A percentile compares a stretch with the other conserved stretches of the same genome.
phyloP scores from a whole-genome alignment of 768 basidiomycete species.

The Rubroboletus pulcherrimus region DNA sequence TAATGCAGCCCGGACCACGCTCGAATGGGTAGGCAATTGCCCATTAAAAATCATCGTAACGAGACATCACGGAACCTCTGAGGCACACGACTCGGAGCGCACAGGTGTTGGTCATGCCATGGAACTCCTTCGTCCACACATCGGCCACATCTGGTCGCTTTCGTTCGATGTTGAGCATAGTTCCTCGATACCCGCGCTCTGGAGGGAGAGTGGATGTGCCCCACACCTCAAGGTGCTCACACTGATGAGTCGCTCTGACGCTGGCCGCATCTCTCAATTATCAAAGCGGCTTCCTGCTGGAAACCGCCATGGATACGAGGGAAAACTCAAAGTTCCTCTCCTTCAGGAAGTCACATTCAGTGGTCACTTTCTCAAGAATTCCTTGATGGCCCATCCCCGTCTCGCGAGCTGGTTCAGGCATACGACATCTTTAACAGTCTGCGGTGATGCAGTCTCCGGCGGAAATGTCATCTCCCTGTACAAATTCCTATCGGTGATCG shows the following conservation, averaged over 20 bases:
- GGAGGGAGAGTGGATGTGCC: slow-evolving; percentile 5
- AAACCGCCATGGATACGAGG: slow-evolving; percentile 1
- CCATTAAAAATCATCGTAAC: slow-evolving; percentile 8
- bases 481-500: slow-evolving; percentile 3
- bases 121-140: slow-evolving; percentile 2
- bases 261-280: neutral
- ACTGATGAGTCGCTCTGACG: neutral
- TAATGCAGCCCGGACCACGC: neutral
- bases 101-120: neutral
- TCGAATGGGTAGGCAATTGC: slow-evolving; percentile 1
- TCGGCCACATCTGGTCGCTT: slow-evolving; percentile 6
- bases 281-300: neutral
- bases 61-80: neutral
- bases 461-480: neutral
- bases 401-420: slow-evolving; percentile 6
- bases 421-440: slow-evolving; percentile 1
- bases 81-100: slow-evolving; percentile 1
- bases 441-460: neutral
- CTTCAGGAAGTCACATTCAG: neutral
- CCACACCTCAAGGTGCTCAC: slow-evolving; percentile 1
- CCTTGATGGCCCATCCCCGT: slow-evolving; percentile 1
- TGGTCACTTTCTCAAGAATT: slow-evolving; percentile 6
- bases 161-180: slow-evolving; percentile 4
- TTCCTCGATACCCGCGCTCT: slow-evolving; percentile 2
- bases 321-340: slow-evolving; percentile 1